These are phyloP conservation scores for Reticulascus tulasneorum DNA, from an alignment of 2,329 filamentous ascomycete genomes.

Conservation along the genomic window DNA sequence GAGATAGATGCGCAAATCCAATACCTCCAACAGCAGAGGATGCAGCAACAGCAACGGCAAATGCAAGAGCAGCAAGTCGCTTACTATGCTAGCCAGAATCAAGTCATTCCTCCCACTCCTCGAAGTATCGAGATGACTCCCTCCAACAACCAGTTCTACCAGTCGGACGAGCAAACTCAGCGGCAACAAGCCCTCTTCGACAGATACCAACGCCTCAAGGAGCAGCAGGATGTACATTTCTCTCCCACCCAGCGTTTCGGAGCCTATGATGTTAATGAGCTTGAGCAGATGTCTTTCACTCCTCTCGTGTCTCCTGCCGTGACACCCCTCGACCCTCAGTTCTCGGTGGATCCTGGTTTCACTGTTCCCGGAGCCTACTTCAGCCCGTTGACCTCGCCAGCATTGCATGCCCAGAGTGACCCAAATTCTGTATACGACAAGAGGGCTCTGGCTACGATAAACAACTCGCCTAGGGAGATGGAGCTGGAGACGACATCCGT, in stretches of 20 bases:
- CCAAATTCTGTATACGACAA: slow-evolving; percentile 40
- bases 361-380: slow-evolving; percentile 71
- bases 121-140: slow-evolving; percentile 75
- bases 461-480: slow-evolving; percentile 56
- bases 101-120: slow-evolving; percentile 72
- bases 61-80: slow-evolving; percentile 48
- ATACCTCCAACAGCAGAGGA: slow-evolving; percentile 59
- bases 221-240: slow-evolving; percentile 60
- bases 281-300: slow-evolving; percentile 66
- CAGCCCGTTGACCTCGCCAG: slow-evolving; percentile 77
- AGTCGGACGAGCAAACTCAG: slow-evolving; percentile 54
- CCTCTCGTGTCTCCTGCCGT: slow-evolving; percentile 81
- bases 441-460: slow-evolving; percentile 35
- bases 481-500: slow-evolving; percentile 41
- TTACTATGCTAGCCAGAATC: slow-evolving; percentile 47
- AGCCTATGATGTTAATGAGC: slow-evolving; percentile 20
- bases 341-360: slow-evolving; percentile 55
- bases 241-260: not conserved
- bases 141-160: slow-evolving; percentile 55
- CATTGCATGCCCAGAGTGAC: slow-evolving; percentile 68
- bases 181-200: slow-evolving; percentile 61
- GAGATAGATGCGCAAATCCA: slow-evolving; percentile 64
- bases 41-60: slow-evolving; percentile 57
- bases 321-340: slow-evolving; percentile 71
- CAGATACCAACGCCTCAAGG: slow-evolving; percentile 61